phyloP scores from a whole-genome alignment of 352 stramenopile genomes.

The Phytophthora pisi region DNA sequence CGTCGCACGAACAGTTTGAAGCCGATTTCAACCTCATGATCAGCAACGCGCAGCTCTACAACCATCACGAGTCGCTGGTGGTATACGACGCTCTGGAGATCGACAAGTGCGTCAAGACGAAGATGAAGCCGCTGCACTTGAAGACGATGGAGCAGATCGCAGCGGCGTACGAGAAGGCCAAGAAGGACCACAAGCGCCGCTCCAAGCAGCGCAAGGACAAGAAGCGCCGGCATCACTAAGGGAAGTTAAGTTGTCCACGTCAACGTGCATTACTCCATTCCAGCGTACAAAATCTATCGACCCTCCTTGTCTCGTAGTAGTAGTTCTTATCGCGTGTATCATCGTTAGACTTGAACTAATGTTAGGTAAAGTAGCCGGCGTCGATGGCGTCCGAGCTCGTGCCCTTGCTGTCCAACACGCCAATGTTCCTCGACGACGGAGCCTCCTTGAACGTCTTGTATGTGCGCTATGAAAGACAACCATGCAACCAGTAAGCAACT shows the following conservation, averaged over 20 bases:
- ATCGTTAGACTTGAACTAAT: neutral
- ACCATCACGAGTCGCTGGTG: constrained; percentile 84
- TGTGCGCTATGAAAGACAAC: constrained; percentile 48
- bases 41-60: constrained; percentile 88
- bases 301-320: constrained; percentile 6
- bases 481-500: neutral
- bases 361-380: constrained; percentile 86
- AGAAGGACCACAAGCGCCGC: constrained; percentile 80
- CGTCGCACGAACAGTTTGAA: constrained; percentile 69
- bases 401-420: constrained; percentile 71
- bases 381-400: constrained; percentile 81
- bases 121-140: constrained; percentile 70
- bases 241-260: constrained; percentile 18
- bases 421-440: constrained; percentile 64
- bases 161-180: constrained; percentile 74
- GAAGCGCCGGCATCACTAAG: constrained; percentile 65
- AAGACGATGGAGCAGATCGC: constrained; percentile 68
- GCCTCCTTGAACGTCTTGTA: constrained; percentile 90
- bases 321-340: constrained; percentile 12
- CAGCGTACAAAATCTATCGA: constrained; percentile 47
- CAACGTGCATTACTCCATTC: constrained; percentile 24
- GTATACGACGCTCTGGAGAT: constrained; percentile 86
- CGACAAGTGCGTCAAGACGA: constrained; percentile 81
- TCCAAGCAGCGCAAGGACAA: constrained; percentile 82
- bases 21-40: constrained; percentile 88